These are phyloP conservation scores for Athelia psychrophila DNA, from an alignment of 1,284 basidiomycete species.

Conservation along the genomic window DNA sequence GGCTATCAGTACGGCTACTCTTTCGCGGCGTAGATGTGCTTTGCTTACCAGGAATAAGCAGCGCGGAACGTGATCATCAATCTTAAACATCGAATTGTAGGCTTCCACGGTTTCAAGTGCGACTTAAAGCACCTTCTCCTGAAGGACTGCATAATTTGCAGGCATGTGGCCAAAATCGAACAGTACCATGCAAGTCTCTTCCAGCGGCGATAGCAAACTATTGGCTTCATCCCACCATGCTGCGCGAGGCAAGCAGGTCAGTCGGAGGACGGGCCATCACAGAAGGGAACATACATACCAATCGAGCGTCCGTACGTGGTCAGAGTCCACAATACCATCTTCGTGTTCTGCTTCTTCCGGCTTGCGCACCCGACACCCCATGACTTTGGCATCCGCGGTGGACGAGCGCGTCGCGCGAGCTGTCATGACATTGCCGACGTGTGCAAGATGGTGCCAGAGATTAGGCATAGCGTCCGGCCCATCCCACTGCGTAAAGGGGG, in stretches of 20 bases:
- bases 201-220: constrained; percentile 37
- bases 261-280: neutral
- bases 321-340: constrained; percentile 35
- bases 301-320: constrained; percentile 37
- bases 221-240: constrained; percentile 38
- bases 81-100: constrained; percentile 20
- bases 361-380: constrained; percentile 32
- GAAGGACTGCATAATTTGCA: constrained; percentile 26
- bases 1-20: neutral
- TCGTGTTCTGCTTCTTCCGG: constrained; percentile 32
- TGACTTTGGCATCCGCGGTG: constrained; percentile 39
- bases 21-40: neutral
- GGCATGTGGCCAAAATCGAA: constrained; percentile 39
- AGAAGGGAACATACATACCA: neutral
- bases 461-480: constrained; percentile 36
- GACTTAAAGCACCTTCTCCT: constrained; percentile 31
- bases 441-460: constrained; percentile 38
- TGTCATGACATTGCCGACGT: constrained; percentile 41
- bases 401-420: constrained; percentile 41
- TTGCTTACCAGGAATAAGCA: constrained; percentile 39
- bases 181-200: constrained; percentile 35
- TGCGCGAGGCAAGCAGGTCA: constrained; percentile 5
- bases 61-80: constrained; percentile 34
- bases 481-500: constrained; percentile 42
- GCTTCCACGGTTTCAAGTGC: constrained; percentile 26